Conservation (phyloP, 2,329 filamentous ascomycete species). For the Xylaria sp. region DNA sequence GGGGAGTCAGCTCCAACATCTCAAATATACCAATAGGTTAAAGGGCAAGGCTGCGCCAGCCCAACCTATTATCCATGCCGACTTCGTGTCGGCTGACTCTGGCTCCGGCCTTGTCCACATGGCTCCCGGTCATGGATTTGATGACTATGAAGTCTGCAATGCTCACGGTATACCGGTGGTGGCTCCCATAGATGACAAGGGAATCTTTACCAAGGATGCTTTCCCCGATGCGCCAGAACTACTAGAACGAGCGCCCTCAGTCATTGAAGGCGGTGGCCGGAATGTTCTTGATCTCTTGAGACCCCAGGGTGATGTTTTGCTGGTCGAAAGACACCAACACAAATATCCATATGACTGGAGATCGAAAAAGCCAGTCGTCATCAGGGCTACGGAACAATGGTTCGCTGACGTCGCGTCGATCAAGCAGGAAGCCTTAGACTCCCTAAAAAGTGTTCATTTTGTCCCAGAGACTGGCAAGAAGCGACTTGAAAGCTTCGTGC, state of each 20-base stretch:
- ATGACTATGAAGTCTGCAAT: constrained; percentile 88
- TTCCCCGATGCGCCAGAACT: constrained; percentile 74
- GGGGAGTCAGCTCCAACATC: constrained; percentile 72
- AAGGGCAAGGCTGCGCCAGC: constrained; percentile 65
- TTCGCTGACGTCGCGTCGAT: constrained; percentile 92
- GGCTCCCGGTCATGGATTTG: constrained; percentile 94
- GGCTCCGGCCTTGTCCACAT: constrained; percentile 95
- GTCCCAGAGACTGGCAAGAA: constrained; percentile 78
- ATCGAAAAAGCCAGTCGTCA: constrained; percentile 90
- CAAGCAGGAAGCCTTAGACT: constrained; percentile 76
- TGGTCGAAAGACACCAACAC: constrained; percentile 78
- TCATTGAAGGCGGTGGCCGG: constrained; percentile 75
- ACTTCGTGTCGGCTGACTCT: constrained; percentile 90
- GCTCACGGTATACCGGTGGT: constrained; percentile 76
- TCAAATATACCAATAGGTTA: constrained; percentile 78
- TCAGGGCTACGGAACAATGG: constrained; percentile 95
- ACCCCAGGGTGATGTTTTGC: constrained; percentile 67
- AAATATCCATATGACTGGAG: constrained; percentile 99
- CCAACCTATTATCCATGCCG: constrained; percentile 81
- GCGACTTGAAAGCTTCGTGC: constrained; percentile 85
- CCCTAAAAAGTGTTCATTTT: constrained; percentile 79
- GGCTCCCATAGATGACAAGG: constrained; percentile 85
- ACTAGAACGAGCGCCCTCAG: constrained; percentile 74
- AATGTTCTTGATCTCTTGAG: constrained; percentile 77
- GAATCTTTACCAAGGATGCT: constrained; percentile 82